Evolutionary conservation across 73 alveolate genomes (phyloP), one percentile per base, ranked within the genome.

Genomic region (Uronychia binucleata): DNA sequence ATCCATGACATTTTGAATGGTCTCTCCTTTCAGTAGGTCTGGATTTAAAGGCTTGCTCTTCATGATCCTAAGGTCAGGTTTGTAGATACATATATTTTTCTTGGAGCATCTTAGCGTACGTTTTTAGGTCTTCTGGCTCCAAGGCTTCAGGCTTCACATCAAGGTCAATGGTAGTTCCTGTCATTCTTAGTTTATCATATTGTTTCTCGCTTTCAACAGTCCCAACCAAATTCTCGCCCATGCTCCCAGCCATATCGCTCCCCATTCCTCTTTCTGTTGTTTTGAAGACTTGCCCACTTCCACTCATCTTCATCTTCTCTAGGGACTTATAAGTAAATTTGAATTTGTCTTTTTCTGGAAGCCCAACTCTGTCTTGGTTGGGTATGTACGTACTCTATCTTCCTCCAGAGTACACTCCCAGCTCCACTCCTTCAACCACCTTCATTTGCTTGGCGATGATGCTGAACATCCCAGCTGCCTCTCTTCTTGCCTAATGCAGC

Each of bases 381-480:
- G 86, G 86, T 0, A 79, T 35, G 28, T 79, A 57, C 28, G 57
- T 26, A 26, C 67, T 57, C 34, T 59, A 30, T 28, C 28, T 78
- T 34, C 85, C 85, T 13, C 33, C 33, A 27, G 85, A 32, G 57
- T 76, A 86, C 28, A 46, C 78, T 28, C 93, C 93, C 26, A 26
- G 58, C 35, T 86, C 84, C 26, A 86, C 57, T 0, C 31, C 33
- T 26, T 46, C 58, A 14, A 86, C 34, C 30, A 86, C 46, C 34
- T 81, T 86, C 34, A 28, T 28, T 0, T 79, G 78, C 83, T 58
- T 74, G 31, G 33, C 8, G n/a, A 74, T n/a, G 26, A 81, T 57
- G 0, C 30, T 33, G 57, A 33, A 87, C 8, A 87, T 33, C 30
- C 28, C 26, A n/a, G 59, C 25, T 14, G 78, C 31, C 83, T 87